Base-by-base conservation (phyloP, 176 grass and related monocot species). In the Ensete glaucum region DNA sequence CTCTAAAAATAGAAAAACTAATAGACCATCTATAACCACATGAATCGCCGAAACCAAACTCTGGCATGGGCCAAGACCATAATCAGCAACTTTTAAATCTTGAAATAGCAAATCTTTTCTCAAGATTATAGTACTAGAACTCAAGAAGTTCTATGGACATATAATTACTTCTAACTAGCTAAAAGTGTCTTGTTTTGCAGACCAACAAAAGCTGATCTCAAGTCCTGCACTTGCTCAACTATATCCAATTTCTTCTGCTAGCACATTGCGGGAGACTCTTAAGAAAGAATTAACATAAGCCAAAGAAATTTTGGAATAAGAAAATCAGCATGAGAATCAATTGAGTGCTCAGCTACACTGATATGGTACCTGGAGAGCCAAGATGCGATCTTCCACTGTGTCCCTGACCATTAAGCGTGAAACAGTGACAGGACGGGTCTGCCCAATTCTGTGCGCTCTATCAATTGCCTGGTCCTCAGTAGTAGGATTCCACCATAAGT, bases 401-500 rank as follows among this genome's bases (percentile, higher is more conserved):
- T 89, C 85, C 83, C 85, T 88, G 23, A 99, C 83, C 48, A 91
- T 99, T 77, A 99, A 91, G 13, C 95, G 85, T 76, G 95, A 94
- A 73, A 99, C 95, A 9, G 76, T 89, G 50, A 99, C 95, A 62
- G 88, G 95, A 49, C 91, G 84, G 17, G 80, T 94, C 81, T 99
- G 95, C 69, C 95, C 95, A 73, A 99, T 99, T 76, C 95, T 86
- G 53, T 99, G 95, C 16, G 95, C 95, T 83, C 95, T 90, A 80
- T 99, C 95, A 78, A 99, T 92, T 17, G 95, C 95, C 82, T 99
- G 95, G 79, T 99, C 95, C 84, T 99, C 95, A 22, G 95, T 99
- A 2, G 95, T 99, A 16, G 95, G 95, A 64, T 99, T 99, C 95
- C 95, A 99, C 95, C 95, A 99, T 64, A 99, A 84, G 77, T 99